Percentiles rank a stretch among this genome's conserved stretches.
phyloP scores from a whole-genome alignment of 2,329 filamentous ascomycete species.

The Aspergillus pseudotamarii region DNA sequence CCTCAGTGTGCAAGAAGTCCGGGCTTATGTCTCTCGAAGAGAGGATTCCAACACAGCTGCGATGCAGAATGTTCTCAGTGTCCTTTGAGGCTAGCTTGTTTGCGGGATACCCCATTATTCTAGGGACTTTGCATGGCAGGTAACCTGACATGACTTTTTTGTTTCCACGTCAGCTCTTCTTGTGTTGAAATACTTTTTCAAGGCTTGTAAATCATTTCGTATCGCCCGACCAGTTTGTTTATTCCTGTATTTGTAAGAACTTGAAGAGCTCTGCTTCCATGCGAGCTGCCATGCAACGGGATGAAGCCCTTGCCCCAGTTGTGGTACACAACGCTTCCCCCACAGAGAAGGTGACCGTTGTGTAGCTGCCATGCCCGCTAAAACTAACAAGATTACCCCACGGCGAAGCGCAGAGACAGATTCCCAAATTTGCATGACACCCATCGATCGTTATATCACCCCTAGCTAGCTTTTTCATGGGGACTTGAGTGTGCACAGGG shows the following conservation, averaged over 20 bases:
- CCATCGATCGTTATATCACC: too few species aligned
- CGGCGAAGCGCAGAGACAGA: neutral
- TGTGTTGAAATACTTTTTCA: neutral
- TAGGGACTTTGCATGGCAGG: neutral
- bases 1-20: slow-evolving; percentile 57
- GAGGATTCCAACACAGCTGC: slow-evolving; percentile 81
- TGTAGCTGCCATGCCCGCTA: too few species aligned
- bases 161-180: neutral
- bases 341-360: too few species aligned
- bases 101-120: neutral
- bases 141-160: neutral
- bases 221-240: neutral
- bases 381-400: neutral
- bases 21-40: slow-evolving; percentile 79
- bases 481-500: too few species aligned
- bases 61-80: slow-evolving; percentile 78
- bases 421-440: neutral
- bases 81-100: slow-evolving; percentile 49
- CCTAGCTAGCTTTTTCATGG: too few species aligned
- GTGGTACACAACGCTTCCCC: neutral
- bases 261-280: neutral
- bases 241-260: neutral
- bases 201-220: neutral
- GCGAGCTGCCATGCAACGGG: neutral
- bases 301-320: neutral